phyloP scores from a whole-genome alignment of 208 protist species.

The Trichomonas gallinae region DNA sequence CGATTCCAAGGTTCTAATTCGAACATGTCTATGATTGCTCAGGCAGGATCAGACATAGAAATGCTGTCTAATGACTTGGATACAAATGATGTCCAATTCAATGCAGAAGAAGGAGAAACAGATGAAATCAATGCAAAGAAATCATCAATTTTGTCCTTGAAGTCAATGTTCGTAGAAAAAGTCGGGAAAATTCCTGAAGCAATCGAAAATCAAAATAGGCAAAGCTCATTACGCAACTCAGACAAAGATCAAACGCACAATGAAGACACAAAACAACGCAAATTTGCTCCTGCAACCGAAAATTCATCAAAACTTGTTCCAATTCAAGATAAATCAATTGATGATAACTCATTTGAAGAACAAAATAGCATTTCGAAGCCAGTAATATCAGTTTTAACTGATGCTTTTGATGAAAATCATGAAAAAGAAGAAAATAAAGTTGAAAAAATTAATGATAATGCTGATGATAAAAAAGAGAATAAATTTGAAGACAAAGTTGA shows the following conservation, averaged over 20 bases:
- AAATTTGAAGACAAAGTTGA: background rate
- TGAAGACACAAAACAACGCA: no score
- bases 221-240: background rate
- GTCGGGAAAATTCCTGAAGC: background rate
- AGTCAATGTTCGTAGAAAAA: background rate
- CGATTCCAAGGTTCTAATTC: background rate
- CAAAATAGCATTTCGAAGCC: no score
- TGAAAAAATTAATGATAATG: background rate
- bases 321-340: no score
- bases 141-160: background rate
- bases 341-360: no score
- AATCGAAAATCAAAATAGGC: background rate
- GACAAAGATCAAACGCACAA: no score
- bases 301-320: no score
- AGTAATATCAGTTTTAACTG: no score
- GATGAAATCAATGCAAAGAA: background rate
- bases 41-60: background rate
- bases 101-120: background rate
- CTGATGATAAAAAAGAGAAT: background rate
- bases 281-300: no score
- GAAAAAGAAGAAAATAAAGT: background rate
- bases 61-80: background rate
- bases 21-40: background rate
- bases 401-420: no score
- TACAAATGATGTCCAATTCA: background rate